Evolutionary conservation across 163 green algal genomes (phyloP).

Genomic region (Chloromonas sp.): DNA sequence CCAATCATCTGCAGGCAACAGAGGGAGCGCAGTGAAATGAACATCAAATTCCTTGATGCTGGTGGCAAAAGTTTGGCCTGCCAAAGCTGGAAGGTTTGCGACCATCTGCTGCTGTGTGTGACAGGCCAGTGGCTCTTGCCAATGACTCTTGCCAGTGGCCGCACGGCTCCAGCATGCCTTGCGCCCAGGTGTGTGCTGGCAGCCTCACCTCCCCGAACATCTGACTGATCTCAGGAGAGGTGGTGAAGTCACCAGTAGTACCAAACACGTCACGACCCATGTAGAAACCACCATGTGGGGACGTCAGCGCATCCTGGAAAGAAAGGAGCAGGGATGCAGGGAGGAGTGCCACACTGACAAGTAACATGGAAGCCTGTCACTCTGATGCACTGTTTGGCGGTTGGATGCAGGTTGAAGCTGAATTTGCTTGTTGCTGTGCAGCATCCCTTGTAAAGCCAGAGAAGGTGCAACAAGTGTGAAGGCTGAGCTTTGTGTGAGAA

Average conservation of each 20-base stretch:
- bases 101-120: no score
- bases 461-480: background rate
- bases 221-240: slow-evolving; percentile 94
- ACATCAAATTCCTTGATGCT: no score
- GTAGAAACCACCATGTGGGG: slow-evolving; percentile 90
- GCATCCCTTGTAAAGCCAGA: background rate
- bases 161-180: no score
- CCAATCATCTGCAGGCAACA: slow-evolving; percentile 75
- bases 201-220: slow-evolving; percentile 88
- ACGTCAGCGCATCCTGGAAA: slow-evolving; percentile 80
- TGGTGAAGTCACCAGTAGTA: slow-evolving; percentile 87
- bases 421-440: background rate
- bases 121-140: no score
- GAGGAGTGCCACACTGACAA: background rate
- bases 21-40: no score
- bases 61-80: no score
- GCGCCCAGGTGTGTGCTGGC: no score
- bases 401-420: background rate
- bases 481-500: background rate
- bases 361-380: background rate
- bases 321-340: background rate
- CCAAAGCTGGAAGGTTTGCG: no score
- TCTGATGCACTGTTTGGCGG: background rate
- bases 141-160: no score
- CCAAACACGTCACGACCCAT: slow-evolving; percentile 87